Evolutionary conservation across 2,329 filamentous ascomycete species (phyloP).

Genomic region (Fonsecaea pedrosoi): DNA sequence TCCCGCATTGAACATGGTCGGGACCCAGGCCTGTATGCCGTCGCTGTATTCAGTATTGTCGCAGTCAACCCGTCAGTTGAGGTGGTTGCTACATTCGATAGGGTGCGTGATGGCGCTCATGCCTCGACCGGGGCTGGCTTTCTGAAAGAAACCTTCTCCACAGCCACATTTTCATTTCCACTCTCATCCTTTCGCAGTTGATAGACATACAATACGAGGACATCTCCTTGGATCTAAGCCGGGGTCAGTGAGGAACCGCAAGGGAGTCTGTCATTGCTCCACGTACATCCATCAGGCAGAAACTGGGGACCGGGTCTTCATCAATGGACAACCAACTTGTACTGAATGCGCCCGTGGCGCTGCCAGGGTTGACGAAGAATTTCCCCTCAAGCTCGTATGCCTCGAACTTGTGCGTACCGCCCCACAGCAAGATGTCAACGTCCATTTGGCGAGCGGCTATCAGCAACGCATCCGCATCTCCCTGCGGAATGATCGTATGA

Average conservation of each 20-base stretch:
- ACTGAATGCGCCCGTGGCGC: constrained; percentile 70
- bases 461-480: constrained; percentile 69
- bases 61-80: background rate
- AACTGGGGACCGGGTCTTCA: constrained; percentile 81
- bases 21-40: background rate
- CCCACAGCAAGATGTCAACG: constrained; percentile 72
- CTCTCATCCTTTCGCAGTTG: constrained; percentile 78
- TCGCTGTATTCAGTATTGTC: constrained; percentile 4
- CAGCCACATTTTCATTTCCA: constrained; percentile 78
- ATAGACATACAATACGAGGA: constrained; percentile 94
- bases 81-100: background rate
- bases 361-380: constrained; percentile 74
- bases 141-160: constrained; percentile 86
- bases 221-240: constrained; percentile 86
- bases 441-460: constrained; percentile 75
- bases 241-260: constrained; percentile 6
- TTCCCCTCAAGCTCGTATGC: constrained; percentile 75
- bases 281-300: constrained; percentile 97
- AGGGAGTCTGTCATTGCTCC: background rate
- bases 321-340: constrained; percentile 64
- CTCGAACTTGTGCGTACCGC: constrained; percentile 72
- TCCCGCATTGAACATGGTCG: background rate
- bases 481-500: constrained; percentile 73
- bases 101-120: constrained; percentile 6
- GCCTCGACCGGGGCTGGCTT: constrained; percentile 67